phyloP scores from a whole-genome alignment of 2,329 filamentous ascomycete genomes.

The Rosellinia necatrix region DNA sequence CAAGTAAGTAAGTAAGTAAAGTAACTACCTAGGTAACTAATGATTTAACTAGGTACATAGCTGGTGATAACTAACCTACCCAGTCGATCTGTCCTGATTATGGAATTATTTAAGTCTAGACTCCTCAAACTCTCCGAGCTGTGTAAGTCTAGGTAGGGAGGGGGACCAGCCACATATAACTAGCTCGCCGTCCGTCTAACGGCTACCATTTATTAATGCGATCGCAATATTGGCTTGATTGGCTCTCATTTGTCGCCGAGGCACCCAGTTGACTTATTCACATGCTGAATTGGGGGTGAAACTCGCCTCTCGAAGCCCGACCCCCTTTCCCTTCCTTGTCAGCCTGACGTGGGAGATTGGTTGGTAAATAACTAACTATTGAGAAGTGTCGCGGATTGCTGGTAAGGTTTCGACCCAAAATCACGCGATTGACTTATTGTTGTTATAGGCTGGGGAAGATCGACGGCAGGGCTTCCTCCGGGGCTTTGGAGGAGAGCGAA shows the following conservation, averaged over 20 bases:
- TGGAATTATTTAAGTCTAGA: not conserved
- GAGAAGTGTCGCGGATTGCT: constrained; percentile 5
- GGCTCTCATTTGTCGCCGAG: constrained; percentile 21
- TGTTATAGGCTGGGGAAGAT: constrained; percentile 12
- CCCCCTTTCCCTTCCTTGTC: not conserved
- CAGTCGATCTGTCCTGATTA: not conserved
- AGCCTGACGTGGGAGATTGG: constrained; percentile 7
- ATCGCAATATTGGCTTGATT: constrained; percentile 18
- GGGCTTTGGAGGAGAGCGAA: constrained; percentile 20
- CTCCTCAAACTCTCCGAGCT: not conserved
- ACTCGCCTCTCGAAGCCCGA: not conserved
- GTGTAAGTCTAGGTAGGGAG: not conserved
- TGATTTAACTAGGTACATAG: too few relatives aligned
- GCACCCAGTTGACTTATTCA: constrained; percentile 19
- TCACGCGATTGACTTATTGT: constrained; percentile 1
- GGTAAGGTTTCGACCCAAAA: constrained; percentile 7
- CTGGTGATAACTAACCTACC: too few relatives aligned
- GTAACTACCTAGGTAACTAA: too few relatives aligned
- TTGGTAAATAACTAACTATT: constrained; percentile 12
- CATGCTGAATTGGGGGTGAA: constrained; percentile 9
- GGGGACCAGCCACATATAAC: constrained; percentile 9
- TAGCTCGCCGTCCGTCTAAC: constrained; percentile 15
- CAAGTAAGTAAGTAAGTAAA: too few relatives aligned
- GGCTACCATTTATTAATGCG: constrained; percentile 11
- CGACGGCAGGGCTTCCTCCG: constrained; percentile 19